Evolutionary conservation across 2,329 filamentous ascomycete genomes (phyloP).

Genomic region (Paraphoma chrysanthemicola): DNA sequence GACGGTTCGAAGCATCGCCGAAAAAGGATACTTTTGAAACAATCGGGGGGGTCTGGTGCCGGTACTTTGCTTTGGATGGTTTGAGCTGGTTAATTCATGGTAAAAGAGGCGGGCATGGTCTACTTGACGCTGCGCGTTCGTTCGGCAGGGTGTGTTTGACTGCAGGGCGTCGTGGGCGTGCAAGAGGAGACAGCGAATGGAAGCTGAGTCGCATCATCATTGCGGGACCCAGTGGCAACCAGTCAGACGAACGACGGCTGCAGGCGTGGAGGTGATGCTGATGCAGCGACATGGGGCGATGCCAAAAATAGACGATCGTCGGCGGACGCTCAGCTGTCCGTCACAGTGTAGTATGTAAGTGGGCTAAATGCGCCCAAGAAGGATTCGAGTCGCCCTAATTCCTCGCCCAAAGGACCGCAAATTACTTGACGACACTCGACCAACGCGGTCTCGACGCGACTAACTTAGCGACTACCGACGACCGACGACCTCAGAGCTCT

Average conservation of each 20-base stretch:
- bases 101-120: too few relatives aligned
- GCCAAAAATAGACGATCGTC: slow-evolving; percentile 24
- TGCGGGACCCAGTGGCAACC: background rate
- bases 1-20: too few relatives aligned
- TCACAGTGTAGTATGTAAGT: slow-evolving; percentile 11
- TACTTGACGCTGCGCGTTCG: too few relatives aligned
- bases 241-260: background rate
- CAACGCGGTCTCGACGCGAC: slow-evolving; percentile 13
- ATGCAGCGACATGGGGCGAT: slow-evolving; percentile 17
- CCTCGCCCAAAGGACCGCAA: slow-evolving; percentile 28
- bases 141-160: too few relatives aligned
- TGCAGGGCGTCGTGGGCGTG: too few relatives aligned
- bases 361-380: slow-evolving; percentile 31
- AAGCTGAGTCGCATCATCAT: background rate
- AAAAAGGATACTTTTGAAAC: too few relatives aligned
- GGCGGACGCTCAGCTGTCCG: slow-evolving; percentile 16
- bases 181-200: background rate
- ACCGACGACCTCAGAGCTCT: too few relatives aligned
- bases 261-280: background rate
- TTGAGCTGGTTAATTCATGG: too few relatives aligned
- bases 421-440: slow-evolving; percentile 29
- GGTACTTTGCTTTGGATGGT: too few relatives aligned
- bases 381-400: slow-evolving; percentile 16
- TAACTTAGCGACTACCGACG: too few relatives aligned
- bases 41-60: too few relatives aligned